Base-by-base conservation (phyloP, 2,329 filamentous ascomycete species). In the Colletotrichum karsti region DNA sequence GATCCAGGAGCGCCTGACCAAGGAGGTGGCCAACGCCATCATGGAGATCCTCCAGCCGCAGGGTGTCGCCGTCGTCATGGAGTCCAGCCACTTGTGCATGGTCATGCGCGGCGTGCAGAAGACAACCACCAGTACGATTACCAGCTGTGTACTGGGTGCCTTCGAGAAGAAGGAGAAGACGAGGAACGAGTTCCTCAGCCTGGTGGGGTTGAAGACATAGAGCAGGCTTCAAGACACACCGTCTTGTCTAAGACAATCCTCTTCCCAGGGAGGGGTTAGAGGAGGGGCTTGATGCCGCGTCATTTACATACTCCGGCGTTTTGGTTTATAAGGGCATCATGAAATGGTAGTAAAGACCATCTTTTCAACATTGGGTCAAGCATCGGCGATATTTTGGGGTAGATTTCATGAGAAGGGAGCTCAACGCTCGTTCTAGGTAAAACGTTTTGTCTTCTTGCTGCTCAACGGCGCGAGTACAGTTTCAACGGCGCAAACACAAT, bases 61-160 rank as follows among this genome's bases (percentile, higher is more conserved):
- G 77, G 96, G 96, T 51, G 95, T 99, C 2, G 95, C 93, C 20
- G 96, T 99, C 3, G 95, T 99, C 67, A 97, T 99, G 92, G 96
- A 99, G 77, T 97, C 93, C 13, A 95, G 90, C 76, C 96, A 99
- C 82, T 84, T 98, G 51, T 99, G 96, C 85, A 99, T 98, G 95
- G 94, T 97, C 15, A 98, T 98, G 95, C 90, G 96, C 51, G 96
- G 96, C n/a, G 95, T 99, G 9, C 90, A 98, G 78, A 98, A 99
- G 85, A 94, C 94, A 0, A 89, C 87, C 42, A 91, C 93, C 56
- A 92, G 89, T 18, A 98, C 96, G 7, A 96, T 97, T 39, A 99
- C 96, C 18, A 98, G 94, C 83, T 98, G 95, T 78, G 97, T 99
- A 82, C 88, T 98, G n/a, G 96, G 96, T 41, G 95, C 94, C 75